Evolutionary conservation across 768 basidiomycete genomes (phyloP).

Genomic region (Trametes gibbosa): DNA sequence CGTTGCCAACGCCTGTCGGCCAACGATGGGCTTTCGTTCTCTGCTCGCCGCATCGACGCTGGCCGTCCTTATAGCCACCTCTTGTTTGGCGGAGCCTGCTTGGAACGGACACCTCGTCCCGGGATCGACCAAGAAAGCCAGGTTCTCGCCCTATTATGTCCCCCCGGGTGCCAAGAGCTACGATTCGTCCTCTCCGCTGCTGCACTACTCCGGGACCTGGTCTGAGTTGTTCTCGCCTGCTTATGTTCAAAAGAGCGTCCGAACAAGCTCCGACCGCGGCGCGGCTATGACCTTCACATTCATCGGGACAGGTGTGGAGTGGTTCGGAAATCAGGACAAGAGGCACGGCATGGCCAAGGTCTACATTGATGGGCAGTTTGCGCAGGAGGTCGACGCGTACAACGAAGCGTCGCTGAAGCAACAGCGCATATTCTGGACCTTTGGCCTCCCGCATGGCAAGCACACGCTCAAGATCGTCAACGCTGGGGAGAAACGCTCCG

Average conservation of each 20-base stretch:
- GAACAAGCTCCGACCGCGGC: conserved; percentile 45
- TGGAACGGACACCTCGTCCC: conserved; percentile 68
- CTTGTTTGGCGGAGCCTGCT: conserved; percentile 41
- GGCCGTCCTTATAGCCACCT: conserved; percentile 17
- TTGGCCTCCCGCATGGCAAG: conserved; percentile 45
- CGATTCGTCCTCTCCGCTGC: conserved; percentile 65
- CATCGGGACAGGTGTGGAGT: conserved; percentile 73
- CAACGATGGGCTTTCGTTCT: conserved; percentile 17
- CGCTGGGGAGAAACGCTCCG: conserved; percentile 40
- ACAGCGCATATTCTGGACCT: conserved; percentile 66
- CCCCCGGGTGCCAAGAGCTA: conserved; percentile 70
- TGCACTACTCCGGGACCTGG: conserved; percentile 65
- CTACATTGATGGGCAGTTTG: conserved; percentile 52
- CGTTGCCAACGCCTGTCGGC: not conserved
- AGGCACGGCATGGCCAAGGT: conserved; percentile 56
- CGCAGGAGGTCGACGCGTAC: conserved; percentile 47
- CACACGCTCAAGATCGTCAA: conserved; percentile 69
- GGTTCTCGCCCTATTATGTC: conserved; percentile 71
- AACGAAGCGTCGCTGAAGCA: conserved; percentile 39
- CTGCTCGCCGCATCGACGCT: conserved; percentile 18
- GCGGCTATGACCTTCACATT: conserved; percentile 59
- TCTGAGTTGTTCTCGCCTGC: conserved; percentile 46
- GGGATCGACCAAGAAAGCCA: conserved; percentile 41
- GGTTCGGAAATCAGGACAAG: conserved; percentile 63
- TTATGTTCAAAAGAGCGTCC: conserved; percentile 50